phyloP scores from a whole-genome alignment of 2,329 filamentous ascomycete species.

The Alternaria conjuncta region DNA sequence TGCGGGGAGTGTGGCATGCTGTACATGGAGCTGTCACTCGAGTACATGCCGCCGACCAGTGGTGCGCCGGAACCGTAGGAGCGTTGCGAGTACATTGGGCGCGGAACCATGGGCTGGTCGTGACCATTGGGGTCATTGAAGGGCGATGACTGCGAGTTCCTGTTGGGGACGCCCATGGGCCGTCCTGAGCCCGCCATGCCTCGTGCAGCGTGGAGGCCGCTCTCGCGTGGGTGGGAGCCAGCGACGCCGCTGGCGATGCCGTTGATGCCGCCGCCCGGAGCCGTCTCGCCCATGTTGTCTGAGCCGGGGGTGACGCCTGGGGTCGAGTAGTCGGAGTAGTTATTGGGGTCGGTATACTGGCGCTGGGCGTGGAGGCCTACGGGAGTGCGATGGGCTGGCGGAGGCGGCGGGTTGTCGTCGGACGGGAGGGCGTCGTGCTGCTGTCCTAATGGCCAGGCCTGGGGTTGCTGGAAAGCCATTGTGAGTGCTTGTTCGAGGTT shows the following conservation, averaged over 20 bases:
- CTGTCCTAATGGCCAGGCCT: constrained; percentile 30
- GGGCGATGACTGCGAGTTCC: constrained; percentile 31
- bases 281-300: constrained; percentile 70
- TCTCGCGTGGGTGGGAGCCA: constrained; percentile 65
- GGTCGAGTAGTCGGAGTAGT: constrained; percentile 44
- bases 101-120: constrained; percentile 27
- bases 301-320: constrained; percentile 61
- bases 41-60: constrained; percentile 42
- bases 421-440: constrained; percentile 26
- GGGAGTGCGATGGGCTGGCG: constrained; percentile 41
- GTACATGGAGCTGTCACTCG: constrained; percentile 52
- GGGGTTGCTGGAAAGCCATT: constrained; percentile 32
- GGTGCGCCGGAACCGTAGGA: constrained; percentile 30
- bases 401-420: constrained; percentile 41
- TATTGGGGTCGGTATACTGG: constrained; percentile 34
- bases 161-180: constrained; percentile 31
- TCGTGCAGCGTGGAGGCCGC: constrained; percentile 68
- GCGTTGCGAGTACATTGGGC: constrained; percentile 32
- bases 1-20: constrained; percentile 53
- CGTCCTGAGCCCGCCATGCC: constrained; percentile 35
- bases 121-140: constrained; percentile 35
- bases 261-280: constrained; percentile 69
- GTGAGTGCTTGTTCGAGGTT: neutral
- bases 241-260: constrained; percentile 70
- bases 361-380: constrained; percentile 38